Base-by-base conservation (phyloP, 352 stramenopile species). In the Phytophthora tubulina region DNA sequence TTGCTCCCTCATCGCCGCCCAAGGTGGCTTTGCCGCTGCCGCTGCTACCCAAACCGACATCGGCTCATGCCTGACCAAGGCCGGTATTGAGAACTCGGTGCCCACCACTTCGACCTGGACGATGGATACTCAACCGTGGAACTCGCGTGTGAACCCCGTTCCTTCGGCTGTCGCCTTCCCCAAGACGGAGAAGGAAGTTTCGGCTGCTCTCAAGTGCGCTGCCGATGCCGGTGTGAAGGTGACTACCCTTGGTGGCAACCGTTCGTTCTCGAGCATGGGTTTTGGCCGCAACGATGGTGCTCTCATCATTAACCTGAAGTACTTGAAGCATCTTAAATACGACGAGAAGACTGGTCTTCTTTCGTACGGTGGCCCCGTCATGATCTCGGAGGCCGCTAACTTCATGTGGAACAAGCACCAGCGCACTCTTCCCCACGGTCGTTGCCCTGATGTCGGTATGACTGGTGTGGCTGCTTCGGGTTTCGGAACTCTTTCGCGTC, bases 201-300 rank as follows among this genome's bases (percentile, higher is more conserved):
- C 65, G 4, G 65, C 65, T 48, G 56, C 65, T 15, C 52, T 73
- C 10, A 71, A 74, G 41, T 75, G 67, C n/a, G 67, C 67, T 15
- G 67, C 67, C 50, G 15, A 51, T 41, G 41, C 39, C 42, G 61
- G 61, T n/a, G 42, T 70, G 11, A 75, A 75, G 46, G 67, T 75
- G 46, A 71, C 67, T 27, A 75, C 67, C 2, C 54, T 75, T 10
- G 65, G 65, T 32, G 65, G 65, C 49, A 73, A 73, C 65, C 65
- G 67, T 14, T 75, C 67, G n/a, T 75, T 75, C 61, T 75, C 67
- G 13, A 75, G 67, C 41, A 71, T 75, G 67, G 67, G 67, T 3
- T 75, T 75, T 30, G 67, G 67, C 13, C 67, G 67, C 17, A 56
- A 75, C 35, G 67, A 73, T 31, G 67, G 67, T 44, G 67, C 67